Conservation (phyloP, 2,329 filamentous ascomycete species). For the Aureobasidium zeae region DNA sequence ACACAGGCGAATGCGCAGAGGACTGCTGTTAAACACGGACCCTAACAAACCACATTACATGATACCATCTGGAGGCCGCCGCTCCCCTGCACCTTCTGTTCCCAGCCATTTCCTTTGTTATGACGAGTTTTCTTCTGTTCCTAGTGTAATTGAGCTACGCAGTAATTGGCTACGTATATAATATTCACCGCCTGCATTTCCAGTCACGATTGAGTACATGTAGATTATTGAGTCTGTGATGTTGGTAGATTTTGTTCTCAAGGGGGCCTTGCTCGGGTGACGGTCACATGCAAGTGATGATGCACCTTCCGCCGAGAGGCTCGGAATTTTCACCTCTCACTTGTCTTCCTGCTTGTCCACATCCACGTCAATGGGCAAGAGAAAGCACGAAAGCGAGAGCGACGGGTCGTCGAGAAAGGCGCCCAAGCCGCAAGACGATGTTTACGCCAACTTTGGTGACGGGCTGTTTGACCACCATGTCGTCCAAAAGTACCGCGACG, state of each 20-base stretch:
- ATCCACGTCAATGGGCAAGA: slow-evolving; percentile 27
- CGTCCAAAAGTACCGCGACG: slow-evolving; percentile 49
- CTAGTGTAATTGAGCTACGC: too few relatives aligned
- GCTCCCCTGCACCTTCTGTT: too few relatives aligned
- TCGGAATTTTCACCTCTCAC: too few relatives aligned
- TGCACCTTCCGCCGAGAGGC: too few relatives aligned
- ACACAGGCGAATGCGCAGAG: slow-evolving; percentile 36
- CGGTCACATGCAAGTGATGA: too few relatives aligned
- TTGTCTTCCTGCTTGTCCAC: background rate
- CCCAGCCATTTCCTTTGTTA: slow-evolving; percentile 6
- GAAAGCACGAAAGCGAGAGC: slow-evolving; percentile 31
- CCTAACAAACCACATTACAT: background rate
- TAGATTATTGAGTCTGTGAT: too few relatives aligned
- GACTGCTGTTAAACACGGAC: slow-evolving; percentile 24
- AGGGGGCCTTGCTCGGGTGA: background rate
- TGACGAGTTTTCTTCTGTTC: slow-evolving; percentile 11
- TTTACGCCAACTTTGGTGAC: slow-evolving; percentile 52
- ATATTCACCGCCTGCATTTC: too few relatives aligned
- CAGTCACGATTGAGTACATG: too few relatives aligned
- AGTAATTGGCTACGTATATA: too few relatives aligned
- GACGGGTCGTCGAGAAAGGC: slow-evolving; percentile 33
- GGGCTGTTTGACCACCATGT: slow-evolving; percentile 55
- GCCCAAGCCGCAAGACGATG: slow-evolving; percentile 19
- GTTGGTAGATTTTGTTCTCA: too few relatives aligned
- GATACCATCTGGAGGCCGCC: too few relatives aligned